Evolutionary conservation across 73 alveolate genomes (phyloP), one percentile per base, ranked within the genome.

Genomic region (Breviolum minutum): DNA sequence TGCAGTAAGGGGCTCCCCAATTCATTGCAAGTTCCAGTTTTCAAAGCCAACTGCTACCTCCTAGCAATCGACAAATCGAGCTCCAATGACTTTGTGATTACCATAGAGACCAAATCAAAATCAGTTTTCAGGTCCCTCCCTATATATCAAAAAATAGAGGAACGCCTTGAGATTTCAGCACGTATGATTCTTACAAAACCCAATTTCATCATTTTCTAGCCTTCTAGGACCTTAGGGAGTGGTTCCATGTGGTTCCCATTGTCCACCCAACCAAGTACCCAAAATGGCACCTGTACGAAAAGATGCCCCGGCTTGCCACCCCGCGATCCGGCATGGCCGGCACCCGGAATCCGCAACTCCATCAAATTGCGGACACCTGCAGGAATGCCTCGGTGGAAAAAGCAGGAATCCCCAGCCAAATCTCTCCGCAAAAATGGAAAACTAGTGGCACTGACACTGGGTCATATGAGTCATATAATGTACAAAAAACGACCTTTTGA

Each of bases 281-380:
- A 40, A 40, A 40, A 40, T 40, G 54, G 71, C 96, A 32, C 96
- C 82, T 89, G 97, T 63, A 91, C 97, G 88, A 91, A 91, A 26
- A 91, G 63, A 32, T 91, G 97, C 26, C 97, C 97, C 1, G 97
- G 89, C 88, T 91, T 61, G 19, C 69, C 80, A 19, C 89, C 88
- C 40, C 17, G 95, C 54, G 68, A 16, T 26, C 95, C 68, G 5
- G 68, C 95, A 27, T 63, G 95, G 60, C 76, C 61, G 22, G 88
- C 97, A 48, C 88, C 88, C 11, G 97, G 89, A 64, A 94, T 68
- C 1, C 99, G 92, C 64, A 94, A 83, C 93, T 94, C 99, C 99
- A 94, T 94, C 69, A 63, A 69, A 61, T 94, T 94, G 84, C 99
- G 99, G 26, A 94, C 99, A 69, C 88, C 99, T 10, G 86, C 69